phyloP scores from a whole-genome alignment of 305 asterid genomes.

The Fraxinus greggii region DNA sequence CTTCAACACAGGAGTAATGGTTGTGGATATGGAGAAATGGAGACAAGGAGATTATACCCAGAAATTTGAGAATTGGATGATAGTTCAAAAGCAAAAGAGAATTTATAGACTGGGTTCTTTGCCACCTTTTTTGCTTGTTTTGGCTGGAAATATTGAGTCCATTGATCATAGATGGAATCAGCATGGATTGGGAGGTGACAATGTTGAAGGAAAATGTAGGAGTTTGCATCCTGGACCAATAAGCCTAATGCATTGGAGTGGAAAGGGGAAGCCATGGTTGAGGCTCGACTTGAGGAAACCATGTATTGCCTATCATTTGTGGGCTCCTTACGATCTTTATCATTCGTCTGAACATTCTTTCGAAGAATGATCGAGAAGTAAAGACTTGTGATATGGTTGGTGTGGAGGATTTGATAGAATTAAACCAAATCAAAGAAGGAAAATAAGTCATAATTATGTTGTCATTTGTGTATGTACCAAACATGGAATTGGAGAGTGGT shows the following conservation, averaged over 20 bases:
- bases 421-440: not conserved
- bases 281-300: not conserved
- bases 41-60: not conserved
- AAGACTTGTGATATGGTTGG: not conserved
- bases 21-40: not conserved
- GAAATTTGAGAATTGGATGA: not conserved
- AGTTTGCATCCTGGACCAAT: not conserved
- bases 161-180: not conserved
- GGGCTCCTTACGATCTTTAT: not conserved
- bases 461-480: not conserved
- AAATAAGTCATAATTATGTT: not conserved
- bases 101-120: not conserved
- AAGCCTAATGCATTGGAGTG: not conserved
- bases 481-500: not conserved
- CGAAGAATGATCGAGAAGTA: not conserved
- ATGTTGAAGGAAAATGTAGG: not conserved
- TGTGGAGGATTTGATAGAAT: not conserved
- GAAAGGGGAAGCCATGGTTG: not conserved
- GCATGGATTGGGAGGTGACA: not conserved
- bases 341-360: not conserved
- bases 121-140: not conserved
- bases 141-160: not conserved
- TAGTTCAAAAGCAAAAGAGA: not conserved
- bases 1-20: not conserved
- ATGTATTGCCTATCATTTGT: not conserved